Base-by-base conservation (phyloP, 768 basidiomycete genomes). In the Kwoniella europaea region DNA sequence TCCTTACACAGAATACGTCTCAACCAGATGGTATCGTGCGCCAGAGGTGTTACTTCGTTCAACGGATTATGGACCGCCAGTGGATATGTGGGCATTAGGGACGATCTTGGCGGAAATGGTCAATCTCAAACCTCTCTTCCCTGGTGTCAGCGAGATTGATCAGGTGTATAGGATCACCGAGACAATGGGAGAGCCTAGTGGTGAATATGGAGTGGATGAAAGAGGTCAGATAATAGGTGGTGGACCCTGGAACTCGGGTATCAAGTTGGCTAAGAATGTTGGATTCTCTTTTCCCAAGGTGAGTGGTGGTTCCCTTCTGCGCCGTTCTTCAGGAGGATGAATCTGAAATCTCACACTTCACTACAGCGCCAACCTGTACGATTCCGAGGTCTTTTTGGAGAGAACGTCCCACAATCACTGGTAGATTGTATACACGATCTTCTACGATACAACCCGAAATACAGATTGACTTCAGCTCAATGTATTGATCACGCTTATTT, bases 31-130 rank as follows among this genome's bases (percentile, higher is more conserved):
- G 97, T 99, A 99, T 84, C 92, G 97, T 68, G 97, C 97, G 0
- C 97, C 97, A 16, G 97, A 99, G 83, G 94, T 99, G 18, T 87
- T 99, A 41, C 87, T 99, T 52, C 87, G 93, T 71, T 93, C 92
- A 78, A 88, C 90, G 67, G 92, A 98, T 82, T 99, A 99, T 81
- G 95, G 93, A 10, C 92, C 92, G 79, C 94, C 97, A 4, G 96
- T 99, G 27, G 97, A 99, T 79, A 94, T 98, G 92, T 99, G 97
- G 97, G 97, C 97, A 3, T 86, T 99, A 65, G 97, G 97, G 16
- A 96, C 97, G 7, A 99, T 99, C 84, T 91, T 99, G 89, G 93
- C 95, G 9, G 97, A 99, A 84, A 86, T 98, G 67, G 88, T 97
- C 85, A 98, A 96, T 82, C 88, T 99, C 69, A 91, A 92, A 72